Percentiles rank a stretch among this genome's conserved stretches.
phyloP scores from a whole-genome alignment of 352 stramenopile species.

The Pythium volutum region DNA sequence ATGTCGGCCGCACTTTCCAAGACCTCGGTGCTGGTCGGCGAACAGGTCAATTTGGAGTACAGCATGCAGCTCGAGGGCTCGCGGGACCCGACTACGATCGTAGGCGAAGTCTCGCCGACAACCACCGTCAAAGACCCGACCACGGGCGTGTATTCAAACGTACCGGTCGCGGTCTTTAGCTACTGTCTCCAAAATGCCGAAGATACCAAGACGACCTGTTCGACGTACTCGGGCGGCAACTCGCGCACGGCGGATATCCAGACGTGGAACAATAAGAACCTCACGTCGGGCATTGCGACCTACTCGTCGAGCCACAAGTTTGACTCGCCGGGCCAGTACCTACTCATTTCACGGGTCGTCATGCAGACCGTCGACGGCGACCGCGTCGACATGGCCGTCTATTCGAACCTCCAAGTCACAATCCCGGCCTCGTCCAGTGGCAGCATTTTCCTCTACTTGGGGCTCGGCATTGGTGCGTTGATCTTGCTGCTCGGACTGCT shows the following conservation, averaged over 20 bases:
- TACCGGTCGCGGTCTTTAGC: slow-evolving; percentile 71
- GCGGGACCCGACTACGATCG: slow-evolving; percentile 46
- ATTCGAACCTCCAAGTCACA: slow-evolving; percentile 62
- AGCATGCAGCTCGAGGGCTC: slow-evolving; percentile 58
- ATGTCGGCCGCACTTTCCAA: slow-evolving; percentile 65
- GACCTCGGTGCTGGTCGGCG: slow-evolving; percentile 40
- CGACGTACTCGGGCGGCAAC: slow-evolving; percentile 52
- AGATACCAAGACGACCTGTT: slow-evolving; percentile 46
- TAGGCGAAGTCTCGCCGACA: slow-evolving; percentile 62
- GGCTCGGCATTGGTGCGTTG: slow-evolving; percentile 55
- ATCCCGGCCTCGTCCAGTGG: slow-evolving; percentile 44
- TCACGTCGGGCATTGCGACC: slow-evolving; percentile 50
- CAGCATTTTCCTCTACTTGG: slow-evolving; percentile 65
- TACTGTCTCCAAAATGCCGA: slow-evolving; percentile 51
- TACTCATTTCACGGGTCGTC: slow-evolving; percentile 64
- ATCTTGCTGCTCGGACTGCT: slow-evolving; percentile 65
- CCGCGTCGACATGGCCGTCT: slow-evolving; percentile 80
- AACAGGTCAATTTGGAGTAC: slow-evolving; percentile 57
- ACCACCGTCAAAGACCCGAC: slow-evolving; percentile 51
- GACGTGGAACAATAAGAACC: slow-evolving; percentile 52
- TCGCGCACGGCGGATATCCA: slow-evolving; percentile 58
- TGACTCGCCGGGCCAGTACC: slow-evolving; percentile 49
- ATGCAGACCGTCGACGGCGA: slow-evolving; percentile 72
- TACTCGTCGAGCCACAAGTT: slow-evolving; percentile 65
- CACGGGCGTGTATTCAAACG: slow-evolving; percentile 54